Evolutionary conservation across 2,329 filamentous ascomycete species (phyloP).

Genomic region (Chaetomium strumarium): DNA sequence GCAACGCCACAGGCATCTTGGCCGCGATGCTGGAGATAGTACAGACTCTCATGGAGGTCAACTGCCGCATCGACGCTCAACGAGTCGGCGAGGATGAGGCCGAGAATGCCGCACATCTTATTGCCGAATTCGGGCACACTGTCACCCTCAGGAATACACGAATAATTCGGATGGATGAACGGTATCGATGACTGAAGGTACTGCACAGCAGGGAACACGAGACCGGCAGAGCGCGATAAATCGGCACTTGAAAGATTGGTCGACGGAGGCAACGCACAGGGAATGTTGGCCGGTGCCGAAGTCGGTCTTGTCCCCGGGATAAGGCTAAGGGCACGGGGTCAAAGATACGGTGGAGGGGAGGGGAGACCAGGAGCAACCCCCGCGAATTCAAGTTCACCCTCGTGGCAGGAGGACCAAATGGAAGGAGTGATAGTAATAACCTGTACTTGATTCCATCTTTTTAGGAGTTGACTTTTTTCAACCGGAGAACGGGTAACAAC

Average conservation of each 20-base stretch:
- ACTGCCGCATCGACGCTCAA: conserved; percentile 45
- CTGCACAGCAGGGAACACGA: background rate
- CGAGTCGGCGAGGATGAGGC: conserved; percentile 49
- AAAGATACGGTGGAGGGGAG: background rate
- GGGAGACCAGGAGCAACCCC: background rate
- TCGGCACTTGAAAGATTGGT: background rate
- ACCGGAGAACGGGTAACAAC: conserved; percentile 8
- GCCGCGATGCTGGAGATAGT: conserved; percentile 65
- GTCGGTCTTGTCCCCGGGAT: background rate
- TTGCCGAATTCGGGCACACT: conserved; percentile 5
- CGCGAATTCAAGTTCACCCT: conserved; percentile 4
- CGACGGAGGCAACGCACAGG: background rate
- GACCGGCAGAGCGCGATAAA: background rate
- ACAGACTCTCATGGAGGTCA: conserved; percentile 66
- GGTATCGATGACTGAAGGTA: too few relatives aligned
- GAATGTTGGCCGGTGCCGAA: background rate
- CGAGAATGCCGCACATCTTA: conserved; percentile 59
- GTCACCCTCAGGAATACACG: background rate
- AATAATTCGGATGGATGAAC: too few relatives aligned
- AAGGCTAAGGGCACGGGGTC: background rate
- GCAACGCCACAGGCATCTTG: conserved; percentile 88
- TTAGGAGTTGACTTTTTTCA: conserved; percentile 5
- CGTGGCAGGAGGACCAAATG: conserved; percentile 11
- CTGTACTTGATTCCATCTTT: conserved; percentile 13
- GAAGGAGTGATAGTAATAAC: conserved; percentile 1